Evolutionary conservation across 2,329 filamentous ascomycete genomes (phyloP).

Genomic region (Domatiomyces globalis): DNA sequence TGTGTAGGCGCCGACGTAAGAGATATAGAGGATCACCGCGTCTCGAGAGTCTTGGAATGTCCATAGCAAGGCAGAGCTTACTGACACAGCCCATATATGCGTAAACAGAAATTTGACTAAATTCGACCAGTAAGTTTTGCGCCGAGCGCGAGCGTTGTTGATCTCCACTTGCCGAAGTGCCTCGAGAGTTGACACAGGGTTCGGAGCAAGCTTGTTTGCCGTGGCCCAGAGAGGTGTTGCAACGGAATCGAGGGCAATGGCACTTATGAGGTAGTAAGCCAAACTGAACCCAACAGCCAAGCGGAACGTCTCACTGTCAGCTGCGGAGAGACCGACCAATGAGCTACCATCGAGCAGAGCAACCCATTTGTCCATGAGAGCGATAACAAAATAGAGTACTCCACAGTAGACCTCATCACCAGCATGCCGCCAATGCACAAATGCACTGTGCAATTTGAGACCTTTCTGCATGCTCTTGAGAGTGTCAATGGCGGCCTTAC

Average conservation of each 20-base stretch:
- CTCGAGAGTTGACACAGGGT: constrained; percentile 28
- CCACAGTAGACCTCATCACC: constrained; percentile 41
- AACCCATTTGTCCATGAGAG: constrained; percentile 43
- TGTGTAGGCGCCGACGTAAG: constrained; percentile 37
- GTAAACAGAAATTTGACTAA: constrained; percentile 37
- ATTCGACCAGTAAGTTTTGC: constrained; percentile 38
- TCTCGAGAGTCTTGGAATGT: constrained; percentile 31
- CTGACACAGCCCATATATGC: constrained; percentile 38
- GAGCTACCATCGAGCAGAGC: constrained; percentile 33
- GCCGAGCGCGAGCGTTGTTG: constrained; percentile 32
- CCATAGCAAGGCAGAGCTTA: constrained; percentile 40
- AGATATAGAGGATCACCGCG: constrained; percentile 36
- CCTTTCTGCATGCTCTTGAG: constrained; percentile 41
- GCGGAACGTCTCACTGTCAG: constrained; percentile 26
- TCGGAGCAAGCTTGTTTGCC: constrained; percentile 29
- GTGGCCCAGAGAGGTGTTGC: constrained; percentile 37
- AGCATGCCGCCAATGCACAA: constrained; percentile 45
- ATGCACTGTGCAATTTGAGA: constrained; percentile 41
- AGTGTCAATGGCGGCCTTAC: constrained; percentile 40
- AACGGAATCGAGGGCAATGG: constrained; percentile 42
- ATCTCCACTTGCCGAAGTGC: constrained; percentile 33
- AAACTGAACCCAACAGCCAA: constrained; percentile 42
- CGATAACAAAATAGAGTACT: constrained; percentile 40
- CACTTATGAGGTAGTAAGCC: constrained; percentile 43
- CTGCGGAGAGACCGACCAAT: constrained; percentile 27